A percentile compares a stretch with the other conserved stretches of the same genome.
Evolutionary conservation across 176 grass and related monocot genomes (phyloP).

Genomic region (Oryza glaberrima): DNA sequence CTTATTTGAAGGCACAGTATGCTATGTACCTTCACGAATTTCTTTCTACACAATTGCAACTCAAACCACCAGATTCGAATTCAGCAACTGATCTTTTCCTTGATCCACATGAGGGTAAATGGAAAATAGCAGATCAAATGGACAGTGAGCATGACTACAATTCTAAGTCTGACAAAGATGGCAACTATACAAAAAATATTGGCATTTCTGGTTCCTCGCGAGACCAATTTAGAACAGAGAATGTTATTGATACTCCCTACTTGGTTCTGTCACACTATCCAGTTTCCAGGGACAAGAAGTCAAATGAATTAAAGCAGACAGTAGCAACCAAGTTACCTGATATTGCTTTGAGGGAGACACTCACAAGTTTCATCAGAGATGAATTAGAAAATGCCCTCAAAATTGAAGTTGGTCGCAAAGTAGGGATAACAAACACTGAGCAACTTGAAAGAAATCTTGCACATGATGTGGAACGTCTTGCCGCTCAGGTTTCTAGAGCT

Average conservation of each 20-base stretch:
- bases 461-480: slow-evolving; percentile 64
- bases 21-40: slow-evolving; percentile 57
- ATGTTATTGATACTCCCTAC: slow-evolving; percentile 58
- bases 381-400: slow-evolving; percentile 66
- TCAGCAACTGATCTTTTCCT: slow-evolving; percentile 83
- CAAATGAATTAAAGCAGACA: slow-evolving; percentile 39
- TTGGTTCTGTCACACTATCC: slow-evolving; percentile 46
- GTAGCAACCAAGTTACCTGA: slow-evolving; percentile 38
- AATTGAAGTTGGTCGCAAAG: slow-evolving; percentile 79
- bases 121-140: slow-evolving; percentile 82
- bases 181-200: slow-evolving; percentile 20
- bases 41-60: slow-evolving; percentile 63
- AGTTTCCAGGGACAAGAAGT: slow-evolving; percentile 1
- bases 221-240: slow-evolving; percentile 31
- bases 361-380: slow-evolving; percentile 59
- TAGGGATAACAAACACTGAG: slow-evolving; percentile 57
- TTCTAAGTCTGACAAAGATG: slow-evolving; percentile 34
- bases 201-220: slow-evolving; percentile 31
- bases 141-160: slow-evolving; percentile 38
- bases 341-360: slow-evolving; percentile 53
- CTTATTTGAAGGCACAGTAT: slow-evolving; percentile 72
- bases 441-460: slow-evolving; percentile 57
- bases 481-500: slow-evolving; percentile 55
- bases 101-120: slow-evolving; percentile 85
- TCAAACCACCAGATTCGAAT: slow-evolving; percentile 49